phyloP scores from a whole-genome alignment of 805 yeast genomes.

The Pichia cephalocereana region DNA sequence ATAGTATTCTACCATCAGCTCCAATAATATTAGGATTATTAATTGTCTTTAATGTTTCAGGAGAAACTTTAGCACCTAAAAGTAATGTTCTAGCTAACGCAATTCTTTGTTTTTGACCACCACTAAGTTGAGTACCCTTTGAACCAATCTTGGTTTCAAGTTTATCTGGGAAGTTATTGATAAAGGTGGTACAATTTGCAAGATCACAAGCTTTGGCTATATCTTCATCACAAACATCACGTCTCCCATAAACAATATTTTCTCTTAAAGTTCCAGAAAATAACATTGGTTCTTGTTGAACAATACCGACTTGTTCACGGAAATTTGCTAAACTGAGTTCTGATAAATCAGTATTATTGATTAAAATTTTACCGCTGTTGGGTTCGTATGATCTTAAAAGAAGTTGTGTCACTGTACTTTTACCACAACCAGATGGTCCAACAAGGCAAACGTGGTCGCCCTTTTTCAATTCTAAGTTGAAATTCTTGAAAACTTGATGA shows the following conservation, averaged over 20 bases:
- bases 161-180: constrained; percentile 70
- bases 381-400: constrained; percentile 82
- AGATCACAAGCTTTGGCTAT: constrained; percentile 49
- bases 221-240: constrained; percentile 52
- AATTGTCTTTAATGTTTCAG: constrained; percentile 3
- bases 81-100: constrained; percentile 85
- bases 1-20: constrained; percentile 17
- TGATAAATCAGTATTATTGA: constrained; percentile 57
- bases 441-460: constrained; percentile 90
- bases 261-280: constrained; percentile 82
- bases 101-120: constrained; percentile 91
- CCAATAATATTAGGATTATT: constrained; percentile 13
- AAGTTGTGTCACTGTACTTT: constrained; percentile 77
- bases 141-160: constrained; percentile 80
- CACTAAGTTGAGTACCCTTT: constrained; percentile 80
- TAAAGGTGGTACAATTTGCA: constrained; percentile 68
- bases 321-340: constrained; percentile 63
- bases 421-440: constrained; percentile 97
- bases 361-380: constrained; percentile 45
- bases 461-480: constrained; percentile 53
- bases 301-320: constrained; percentile 75
- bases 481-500: constrained; percentile 50
- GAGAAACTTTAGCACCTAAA: constrained; percentile 27
- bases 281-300: constrained; percentile 85
- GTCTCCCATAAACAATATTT: constrained; percentile 69